Conservation (phyloP, 176 grass and related monocot genomes). For the Alopecurus myosuroides region DNA sequence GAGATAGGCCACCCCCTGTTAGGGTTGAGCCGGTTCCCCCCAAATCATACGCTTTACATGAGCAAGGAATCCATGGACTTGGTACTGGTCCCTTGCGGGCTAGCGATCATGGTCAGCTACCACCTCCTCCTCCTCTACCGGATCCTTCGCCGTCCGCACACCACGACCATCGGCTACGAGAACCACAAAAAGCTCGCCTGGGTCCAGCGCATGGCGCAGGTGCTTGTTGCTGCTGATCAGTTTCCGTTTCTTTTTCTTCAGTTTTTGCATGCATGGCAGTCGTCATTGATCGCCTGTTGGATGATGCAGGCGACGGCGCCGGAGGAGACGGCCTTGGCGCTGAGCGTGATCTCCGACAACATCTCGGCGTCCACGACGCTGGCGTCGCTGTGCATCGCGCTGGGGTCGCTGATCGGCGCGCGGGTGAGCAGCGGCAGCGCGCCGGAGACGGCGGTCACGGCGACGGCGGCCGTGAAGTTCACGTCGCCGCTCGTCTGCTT, state of each 20-base stretch:
- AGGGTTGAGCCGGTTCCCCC: no score
- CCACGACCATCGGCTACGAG: slow-evolving; percentile 72
- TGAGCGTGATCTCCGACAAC: slow-evolving; percentile 63
- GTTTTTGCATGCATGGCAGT: not conserved
- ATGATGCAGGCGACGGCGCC: slow-evolving; percentile 15
- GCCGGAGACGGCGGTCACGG: slow-evolving; percentile 13
- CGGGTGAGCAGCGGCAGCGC: slow-evolving; percentile 51
- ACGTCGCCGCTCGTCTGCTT: slow-evolving; percentile 63
- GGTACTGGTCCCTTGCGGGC: slow-evolving; percentile 54
- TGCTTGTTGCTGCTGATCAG: not conserved
- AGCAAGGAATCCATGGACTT: slow-evolving; percentile 57
- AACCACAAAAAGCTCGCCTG: slow-evolving; percentile 79
- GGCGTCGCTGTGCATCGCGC: slow-evolving; percentile 76
- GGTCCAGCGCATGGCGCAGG: slow-evolving; percentile 54
- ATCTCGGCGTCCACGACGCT: slow-evolving; percentile 75
- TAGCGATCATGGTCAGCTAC: slow-evolving; percentile 60
- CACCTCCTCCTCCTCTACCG: slow-evolving; percentile 69
- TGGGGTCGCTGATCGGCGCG: slow-evolving; percentile 72
- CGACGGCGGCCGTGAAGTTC: slow-evolving; percentile 50
- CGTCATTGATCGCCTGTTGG: not conserved
- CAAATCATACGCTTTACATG: no score
- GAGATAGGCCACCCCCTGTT: no score
- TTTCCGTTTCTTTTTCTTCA: not conserved
- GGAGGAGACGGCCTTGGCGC: slow-evolving; percentile 43
- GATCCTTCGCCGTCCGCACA: slow-evolving; percentile 43